Evolutionary conservation across 805 yeast genomes (phyloP), one percentile per base, ranked within the genome.

Genomic region (Candida hispaniensis): DNA sequence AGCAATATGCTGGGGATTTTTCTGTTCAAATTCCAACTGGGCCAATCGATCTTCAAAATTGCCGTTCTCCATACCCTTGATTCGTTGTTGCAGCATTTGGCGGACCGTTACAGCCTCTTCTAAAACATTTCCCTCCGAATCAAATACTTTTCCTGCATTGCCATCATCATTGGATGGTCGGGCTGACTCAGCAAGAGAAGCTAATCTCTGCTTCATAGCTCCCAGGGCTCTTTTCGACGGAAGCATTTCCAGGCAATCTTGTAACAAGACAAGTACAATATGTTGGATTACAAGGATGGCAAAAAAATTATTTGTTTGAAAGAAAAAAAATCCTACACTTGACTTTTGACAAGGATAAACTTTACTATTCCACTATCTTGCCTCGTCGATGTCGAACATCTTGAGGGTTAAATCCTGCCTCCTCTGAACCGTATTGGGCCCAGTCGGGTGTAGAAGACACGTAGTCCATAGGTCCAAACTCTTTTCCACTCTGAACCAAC

Each of bases 381-480:
- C 35, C 35, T 75, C 75, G 46, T 82, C 64, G 47, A 69, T 73
- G 45, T 49, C 76, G 67, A 1, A 74, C 71, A 56, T 85, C 95
- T 3, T 67, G 81, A 3, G 96, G 96, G 46, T 78, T 82, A 61
- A 85, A 85, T 1, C 96, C 96, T 11, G 82, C 94, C 47, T 75
- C 71, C 9, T 69, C 67, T 14, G 86, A 72, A 1, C 94, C 96
- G 71, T 82, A 85, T 40, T 75, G 67, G 1, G 96, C 95, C 94
- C 94, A 85, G 18, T 67, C 71, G 0, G 95, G 94, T 0, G 96
- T 85, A 46, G 74, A 75, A 10, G 74, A 64, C 17, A 78, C 63
- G 53, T 85, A 85, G 48, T 86, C 95, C 67, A 81, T 58, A 35
- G 83, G 86, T 12, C 67, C 71, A 53, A 85, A 85, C 11, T 67